Evolutionary conservation across 2,329 filamentous ascomycete genomes (phyloP), one percentile per base, ranked within the genome.

Genomic region (Ceratocystis smalleyi): DNA sequence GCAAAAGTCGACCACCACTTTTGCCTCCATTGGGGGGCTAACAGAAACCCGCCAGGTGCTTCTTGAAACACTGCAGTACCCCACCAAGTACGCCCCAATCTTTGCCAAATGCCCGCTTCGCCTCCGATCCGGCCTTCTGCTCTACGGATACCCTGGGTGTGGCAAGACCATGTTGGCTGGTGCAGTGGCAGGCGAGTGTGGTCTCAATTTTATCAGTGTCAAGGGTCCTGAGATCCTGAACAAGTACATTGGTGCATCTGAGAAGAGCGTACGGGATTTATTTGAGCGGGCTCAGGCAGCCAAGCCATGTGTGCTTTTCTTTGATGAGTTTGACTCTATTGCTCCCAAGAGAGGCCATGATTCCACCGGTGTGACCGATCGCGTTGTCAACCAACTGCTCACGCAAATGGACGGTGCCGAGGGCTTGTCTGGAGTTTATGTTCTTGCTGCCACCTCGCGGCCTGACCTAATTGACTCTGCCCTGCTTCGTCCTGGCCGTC

Each of bases 351-450:
- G 94, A 76, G 94, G 94, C 0, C 94, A 99, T 72, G 95, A 99
- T 73, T 94, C 88, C 1, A 99, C 94, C 0, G 94, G 95, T 68
- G 95, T 99, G n/a, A 99, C 94, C 0, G 95, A 99, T 74, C 85
- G 95, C 45, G 95, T 99, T 0, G 94, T 99, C 69, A 99, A 99
- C 73, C 95, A 99, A 78, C 84, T 99, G 65, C 81, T 99, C 10
- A 99, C 95, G 0, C 92, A 97, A 74, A 99, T 99, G 94, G 94
- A 99, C 71, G 94, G 94, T 71, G 94, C 94, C 0, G 95, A 99
- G 74, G 95, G 94, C 0, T 77, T 99, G 3, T 91, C 87, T 0
- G 94, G 94, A 1, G 95, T 99, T 0, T 99, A 99, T 70, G 94
- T 99, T 5, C 82, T 99, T 2, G 95, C 95, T 24, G 95, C 94